A percentile compares a stretch with the other conserved stretches of the same genome.
Conservation (phyloP, 176 grass and related monocot genomes). For the Themeda triandra region DNA sequence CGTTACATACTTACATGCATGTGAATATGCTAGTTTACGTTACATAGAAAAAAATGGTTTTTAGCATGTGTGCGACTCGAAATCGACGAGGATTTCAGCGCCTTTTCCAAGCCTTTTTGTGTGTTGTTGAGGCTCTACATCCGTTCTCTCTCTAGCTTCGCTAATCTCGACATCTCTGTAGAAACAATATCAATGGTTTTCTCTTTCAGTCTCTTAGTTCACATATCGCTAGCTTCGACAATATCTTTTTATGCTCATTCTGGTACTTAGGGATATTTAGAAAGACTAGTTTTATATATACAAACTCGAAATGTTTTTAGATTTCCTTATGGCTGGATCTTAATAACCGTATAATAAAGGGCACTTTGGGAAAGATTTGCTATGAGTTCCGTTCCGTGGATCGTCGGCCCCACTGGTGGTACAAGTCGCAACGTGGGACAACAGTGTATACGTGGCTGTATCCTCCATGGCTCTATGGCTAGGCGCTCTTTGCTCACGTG, state of each 20-base stretch:
- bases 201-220: not conserved
- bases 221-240: not conserved
- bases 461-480: not conserved
- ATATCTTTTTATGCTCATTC: not conserved
- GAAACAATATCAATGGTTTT: not conserved
- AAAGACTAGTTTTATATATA: not conserved
- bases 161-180: not conserved
- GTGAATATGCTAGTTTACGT: not conserved
- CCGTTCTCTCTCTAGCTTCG: not conserved
- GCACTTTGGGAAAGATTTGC: constrained; percentile 5
- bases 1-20: not conserved
- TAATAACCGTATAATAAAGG: not conserved
- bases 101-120: no score
- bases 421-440: constrained; percentile 9
- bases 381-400: not conserved
- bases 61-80: no score
- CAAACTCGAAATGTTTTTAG: not conserved
- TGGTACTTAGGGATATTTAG: not conserved
- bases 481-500: constrained; percentile 9
- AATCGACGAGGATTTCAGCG: no score
- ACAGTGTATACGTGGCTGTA: not conserved
- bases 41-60: not conserved
- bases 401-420: not conserved
- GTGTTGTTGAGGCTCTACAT: no score
- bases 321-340: not conserved